phyloP scores from a whole-genome alignment of 1,139 yeast species.

The Blastobotrys apis region DNA sequence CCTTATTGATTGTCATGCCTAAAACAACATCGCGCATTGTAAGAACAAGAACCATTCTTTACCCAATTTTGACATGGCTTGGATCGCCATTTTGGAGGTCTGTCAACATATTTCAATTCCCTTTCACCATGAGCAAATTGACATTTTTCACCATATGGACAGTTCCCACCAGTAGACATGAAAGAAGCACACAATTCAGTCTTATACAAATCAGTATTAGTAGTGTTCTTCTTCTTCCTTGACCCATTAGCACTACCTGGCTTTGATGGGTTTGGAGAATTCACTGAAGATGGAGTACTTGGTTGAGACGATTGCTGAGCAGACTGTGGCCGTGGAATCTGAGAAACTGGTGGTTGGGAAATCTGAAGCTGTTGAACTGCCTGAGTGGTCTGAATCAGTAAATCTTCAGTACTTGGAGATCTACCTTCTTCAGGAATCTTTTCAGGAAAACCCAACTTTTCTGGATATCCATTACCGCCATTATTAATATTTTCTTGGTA shows the following conservation, averaged over 20 bases:
- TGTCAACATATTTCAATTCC: slow-evolving; percentile 67
- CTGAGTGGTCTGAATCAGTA: slow-evolving; percentile 9
- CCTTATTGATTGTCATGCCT: slow-evolving; percentile 49
- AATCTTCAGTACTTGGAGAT: slow-evolving; percentile 5
- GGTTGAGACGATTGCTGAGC: neutral
- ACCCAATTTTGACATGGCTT: slow-evolving; percentile 90
- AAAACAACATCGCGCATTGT: slow-evolving; percentile 89
- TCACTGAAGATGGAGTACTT: neutral
- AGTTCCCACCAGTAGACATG: slow-evolving; percentile 59
- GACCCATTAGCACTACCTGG: neutral
- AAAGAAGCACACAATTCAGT: slow-evolving; percentile 85
- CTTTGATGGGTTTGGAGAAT: neutral
- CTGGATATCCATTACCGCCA: neutral
- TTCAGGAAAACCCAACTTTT: neutral
- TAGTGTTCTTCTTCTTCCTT: slow-evolving; percentile 34
- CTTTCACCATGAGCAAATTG: slow-evolving; percentile 89
- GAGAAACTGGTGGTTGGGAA: slow-evolving; percentile 5
- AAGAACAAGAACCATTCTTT: slow-evolving; percentile 76
- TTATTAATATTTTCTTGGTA: slow-evolving; percentile 2
- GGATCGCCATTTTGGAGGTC: slow-evolving; percentile 86
- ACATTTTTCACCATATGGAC: slow-evolving; percentile 88
- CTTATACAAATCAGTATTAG: slow-evolving; percentile 75
- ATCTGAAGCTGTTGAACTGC: slow-evolving; percentile 13
- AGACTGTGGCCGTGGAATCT: neutral
- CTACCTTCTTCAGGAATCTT: neutral